These are phyloP conservation scores for Saccharomyces kudriavzevii DNA, from an alignment of 805 yeast species.

Conservation along the genomic window DNA sequence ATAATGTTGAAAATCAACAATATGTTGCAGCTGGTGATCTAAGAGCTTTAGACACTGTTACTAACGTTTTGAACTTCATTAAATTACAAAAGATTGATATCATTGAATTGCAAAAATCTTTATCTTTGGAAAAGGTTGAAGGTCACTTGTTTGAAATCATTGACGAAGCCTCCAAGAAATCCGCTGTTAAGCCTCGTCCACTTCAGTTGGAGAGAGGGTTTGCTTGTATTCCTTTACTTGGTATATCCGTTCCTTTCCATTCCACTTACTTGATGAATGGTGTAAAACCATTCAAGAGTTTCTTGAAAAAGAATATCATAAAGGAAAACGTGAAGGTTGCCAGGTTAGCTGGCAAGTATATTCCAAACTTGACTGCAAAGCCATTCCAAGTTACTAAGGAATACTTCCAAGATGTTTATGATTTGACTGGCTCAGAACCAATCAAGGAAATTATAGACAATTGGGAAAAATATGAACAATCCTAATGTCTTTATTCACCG, in stretches of 20 bases:
- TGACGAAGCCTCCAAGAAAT: conserved; percentile 72
- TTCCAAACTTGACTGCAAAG: conserved; percentile 97
- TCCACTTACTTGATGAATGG: conserved; percentile 97
- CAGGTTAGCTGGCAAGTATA: conserved; percentile 86
- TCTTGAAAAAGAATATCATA: conserved; percentile 91
- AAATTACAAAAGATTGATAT: conserved; percentile 92
- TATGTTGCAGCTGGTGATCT: conserved; percentile 98
- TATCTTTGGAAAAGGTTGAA: conserved; percentile 81
- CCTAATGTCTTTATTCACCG: neutral
- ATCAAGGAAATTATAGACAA: conserved; percentile 84
- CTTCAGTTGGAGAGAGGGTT: conserved; percentile 95
- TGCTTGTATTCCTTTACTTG: conserved; percentile 96
- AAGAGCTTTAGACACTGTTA: conserved; percentile 86
- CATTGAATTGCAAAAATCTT: conserved; percentile 70
- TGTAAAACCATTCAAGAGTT: conserved; percentile 97
- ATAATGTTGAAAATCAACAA: conserved; percentile 96
- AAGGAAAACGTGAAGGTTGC: conserved; percentile 93
- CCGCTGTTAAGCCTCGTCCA: conserved; percentile 88
- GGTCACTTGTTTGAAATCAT: conserved; percentile 84
- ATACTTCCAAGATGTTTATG: conserved; percentile 92
- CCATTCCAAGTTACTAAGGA: conserved; percentile 95
- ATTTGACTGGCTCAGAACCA: conserved; percentile 83
- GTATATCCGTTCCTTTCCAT: conserved; percentile 99
- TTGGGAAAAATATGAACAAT: conserved; percentile 75
- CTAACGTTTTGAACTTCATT: conserved; percentile 87